Evolutionary conservation across 352 stramenopile species (phyloP), one percentile per base, ranked within the genome.

Genomic region (Phytophthora foliorum): DNA sequence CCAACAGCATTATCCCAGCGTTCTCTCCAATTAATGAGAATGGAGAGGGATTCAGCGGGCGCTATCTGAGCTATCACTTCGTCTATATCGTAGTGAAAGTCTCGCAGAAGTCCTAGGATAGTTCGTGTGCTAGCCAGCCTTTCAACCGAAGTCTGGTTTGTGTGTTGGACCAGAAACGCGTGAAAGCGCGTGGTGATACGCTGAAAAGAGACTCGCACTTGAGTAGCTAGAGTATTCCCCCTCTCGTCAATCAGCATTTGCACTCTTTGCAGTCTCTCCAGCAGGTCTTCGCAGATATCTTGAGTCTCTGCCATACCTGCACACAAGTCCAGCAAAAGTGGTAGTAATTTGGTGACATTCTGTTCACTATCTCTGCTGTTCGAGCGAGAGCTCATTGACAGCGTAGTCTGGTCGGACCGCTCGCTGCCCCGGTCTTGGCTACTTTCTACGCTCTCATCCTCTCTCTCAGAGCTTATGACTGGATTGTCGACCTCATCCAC

Each of bases 261-360:
- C 38, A 41, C 36, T 54, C 53, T 29, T 41, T 46, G 36, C 16
- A 70, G 24, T 3, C 62, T 29, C 27, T 63, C 54, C 19, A 64
- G 22, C 22, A 60, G 16, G 22, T 70, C 45, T 58, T 70, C 62
- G 44, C 62, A 70, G 11, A 70, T 59, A 13, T 65, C 39, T 10
- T 58, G 45, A 2, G 48, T 58, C 29, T 64, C 58, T n/a, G 4
- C 58, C 58, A 66, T 66, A 22, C 34, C 38, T 4, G 11, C 9
- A 36, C 36, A 57, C 48, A 52, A 24, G n/a, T 58, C 54, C 19
- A 58, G 22, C 14, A 64, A 49, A 10, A 41, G 14, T 17, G 46
- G 52, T 11, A 69, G 27, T 29, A 59, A 25, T 16, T 4, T 49
- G 9, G 38, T 57, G 10, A 68, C 44, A 34, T 29, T 67, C 17